Conservation (phyloP, 1,139 yeast genomes). For the Magnusiomyces paraingens region DNA sequence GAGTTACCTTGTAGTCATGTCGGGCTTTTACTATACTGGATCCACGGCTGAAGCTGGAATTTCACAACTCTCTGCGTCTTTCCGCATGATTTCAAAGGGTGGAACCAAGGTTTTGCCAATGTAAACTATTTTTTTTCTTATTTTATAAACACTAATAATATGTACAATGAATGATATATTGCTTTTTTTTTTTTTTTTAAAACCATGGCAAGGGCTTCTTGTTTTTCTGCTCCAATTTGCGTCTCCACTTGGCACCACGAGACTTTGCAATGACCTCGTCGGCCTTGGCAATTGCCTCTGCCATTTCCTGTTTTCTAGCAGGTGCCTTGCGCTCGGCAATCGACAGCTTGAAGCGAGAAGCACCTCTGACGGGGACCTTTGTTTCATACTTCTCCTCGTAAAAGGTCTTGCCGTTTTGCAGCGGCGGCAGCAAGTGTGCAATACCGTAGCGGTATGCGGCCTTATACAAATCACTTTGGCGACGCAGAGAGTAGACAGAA, state of each 20-base stretch:
- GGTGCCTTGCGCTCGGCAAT: conserved; percentile 71
- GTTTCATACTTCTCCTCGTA: conserved; percentile 69
- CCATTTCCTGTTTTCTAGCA: conserved; percentile 52
- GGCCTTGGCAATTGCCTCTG: conserved; percentile 60
- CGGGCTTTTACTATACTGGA: conserved; percentile 72
- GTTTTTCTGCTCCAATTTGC: conserved; percentile 25
- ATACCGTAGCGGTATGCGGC: conserved; percentile 78
- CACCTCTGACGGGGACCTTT: conserved; percentile 73
- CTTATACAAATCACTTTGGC: conserved; percentile 81
- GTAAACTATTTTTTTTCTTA: not conserved
- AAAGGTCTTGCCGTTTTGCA: conserved; percentile 62
- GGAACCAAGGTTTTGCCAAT: not conserved
- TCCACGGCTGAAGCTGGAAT: conserved; percentile 14
- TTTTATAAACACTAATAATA: not conserved
- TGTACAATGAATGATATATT: not conserved
- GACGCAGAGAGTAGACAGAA: conserved; percentile 72
- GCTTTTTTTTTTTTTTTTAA: conserved; percentile 5
- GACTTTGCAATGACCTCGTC: conserved; percentile 59
- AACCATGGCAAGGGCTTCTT: conserved; percentile 17
- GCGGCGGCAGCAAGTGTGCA: conserved; percentile 68
- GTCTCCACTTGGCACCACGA: conserved; percentile 43
- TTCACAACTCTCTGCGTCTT: conserved; percentile 1
- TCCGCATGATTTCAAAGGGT: conserved; percentile 1
- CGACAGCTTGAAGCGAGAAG: conserved; percentile 69
- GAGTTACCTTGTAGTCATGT: conserved; percentile 65